Conservation (phyloP, 2,329 filamentous ascomycete species). For the Pyrenochaeta sp. region DNA sequence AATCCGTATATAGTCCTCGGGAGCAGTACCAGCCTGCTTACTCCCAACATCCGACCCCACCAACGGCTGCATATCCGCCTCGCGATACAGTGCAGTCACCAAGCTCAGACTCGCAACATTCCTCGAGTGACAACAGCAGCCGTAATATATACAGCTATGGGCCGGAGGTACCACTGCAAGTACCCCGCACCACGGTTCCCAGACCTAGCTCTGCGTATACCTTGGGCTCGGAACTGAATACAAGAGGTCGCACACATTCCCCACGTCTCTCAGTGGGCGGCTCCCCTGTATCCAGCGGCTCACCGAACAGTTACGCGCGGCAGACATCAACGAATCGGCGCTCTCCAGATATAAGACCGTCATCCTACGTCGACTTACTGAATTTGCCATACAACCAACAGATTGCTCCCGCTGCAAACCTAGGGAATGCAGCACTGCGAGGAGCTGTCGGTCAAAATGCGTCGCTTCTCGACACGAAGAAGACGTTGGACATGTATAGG, state of each 20-base stretch:
- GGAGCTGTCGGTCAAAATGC: slow-evolving; percentile 86
- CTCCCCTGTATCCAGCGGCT: slow-evolving; percentile 49
- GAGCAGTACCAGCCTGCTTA: slow-evolving; percentile 31
- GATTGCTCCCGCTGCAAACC: slow-evolving; percentile 66
- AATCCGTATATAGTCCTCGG: slow-evolving; percentile 28
- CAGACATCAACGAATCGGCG: slow-evolving; percentile 61
- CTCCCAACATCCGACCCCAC: slow-evolving; percentile 33
- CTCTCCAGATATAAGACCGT: slow-evolving; percentile 66
- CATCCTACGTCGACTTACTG: slow-evolving; percentile 69
- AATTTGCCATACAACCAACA: slow-evolving; percentile 82
- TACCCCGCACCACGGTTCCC: slow-evolving; percentile 66
- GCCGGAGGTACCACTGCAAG: slow-evolving; percentile 42
- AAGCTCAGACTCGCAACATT: slow-evolving; percentile 40
- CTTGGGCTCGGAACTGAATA: slow-evolving; percentile 72
- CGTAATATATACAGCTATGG: slow-evolving; percentile 42
- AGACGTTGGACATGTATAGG: slow-evolving; percentile 97
- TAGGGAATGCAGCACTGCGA: slow-evolving; percentile 84
- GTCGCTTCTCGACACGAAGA: slow-evolving; percentile 86
- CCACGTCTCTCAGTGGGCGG: slow-evolving; percentile 59
- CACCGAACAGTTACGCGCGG: slow-evolving; percentile 55
- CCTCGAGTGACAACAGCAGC: slow-evolving; percentile 40
- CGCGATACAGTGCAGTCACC: slow-evolving; percentile 38
- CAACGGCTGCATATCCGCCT: slow-evolving; percentile 30
- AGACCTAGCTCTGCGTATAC: slow-evolving; percentile 83
- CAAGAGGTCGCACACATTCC: slow-evolving; percentile 67